Evolutionary conservation across 139 green algal genomes (phyloP).

Genomic region (Astrephomene gubernaculifera): DNA sequence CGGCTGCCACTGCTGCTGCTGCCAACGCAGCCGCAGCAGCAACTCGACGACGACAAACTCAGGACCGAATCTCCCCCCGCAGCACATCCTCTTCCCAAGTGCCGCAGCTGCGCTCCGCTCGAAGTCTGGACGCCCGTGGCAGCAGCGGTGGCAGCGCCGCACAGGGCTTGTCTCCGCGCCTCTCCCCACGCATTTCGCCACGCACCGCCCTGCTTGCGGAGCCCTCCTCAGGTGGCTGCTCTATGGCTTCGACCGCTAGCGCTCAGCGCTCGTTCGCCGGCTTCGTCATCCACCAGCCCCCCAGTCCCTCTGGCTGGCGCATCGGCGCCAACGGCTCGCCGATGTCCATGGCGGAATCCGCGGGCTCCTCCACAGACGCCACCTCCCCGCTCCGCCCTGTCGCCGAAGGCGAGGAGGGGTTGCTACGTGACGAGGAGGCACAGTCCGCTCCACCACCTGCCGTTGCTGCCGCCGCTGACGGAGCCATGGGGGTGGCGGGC

Average conservation of each 20-base stretch:
- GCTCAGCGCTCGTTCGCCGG: slow-evolving; percentile 3
- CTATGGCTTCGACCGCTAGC: not conserved
- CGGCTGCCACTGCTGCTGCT: not conserved
- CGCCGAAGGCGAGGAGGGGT: not conserved
- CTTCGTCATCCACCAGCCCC: slow-evolving; percentile 20
- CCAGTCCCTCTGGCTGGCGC: not conserved
- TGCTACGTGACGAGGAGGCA: not conserved
- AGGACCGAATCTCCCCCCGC: too few species aligned
- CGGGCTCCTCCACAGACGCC: not conserved
- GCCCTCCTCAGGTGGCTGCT: not conserved
- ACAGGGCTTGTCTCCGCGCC: too few species aligned
- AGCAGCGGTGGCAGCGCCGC: too few species aligned
- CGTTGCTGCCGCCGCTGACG: not conserved
- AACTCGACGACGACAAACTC: too few species aligned
- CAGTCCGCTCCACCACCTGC: not conserved
- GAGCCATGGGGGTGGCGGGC: not conserved
- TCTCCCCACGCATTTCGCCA: too few species aligned
- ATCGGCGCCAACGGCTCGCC: not conserved
- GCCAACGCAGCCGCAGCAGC: too few species aligned
- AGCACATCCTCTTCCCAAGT: too few species aligned
- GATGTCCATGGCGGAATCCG: too few species aligned
- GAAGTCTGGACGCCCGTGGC: too few species aligned
- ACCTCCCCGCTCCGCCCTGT: not conserved
- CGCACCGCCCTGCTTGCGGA: not conserved
- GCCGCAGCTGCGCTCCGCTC: too few species aligned